Evolutionary conservation across 2,329 filamentous ascomycete genomes (phyloP).

Genomic region (Fusarium sp.): DNA sequence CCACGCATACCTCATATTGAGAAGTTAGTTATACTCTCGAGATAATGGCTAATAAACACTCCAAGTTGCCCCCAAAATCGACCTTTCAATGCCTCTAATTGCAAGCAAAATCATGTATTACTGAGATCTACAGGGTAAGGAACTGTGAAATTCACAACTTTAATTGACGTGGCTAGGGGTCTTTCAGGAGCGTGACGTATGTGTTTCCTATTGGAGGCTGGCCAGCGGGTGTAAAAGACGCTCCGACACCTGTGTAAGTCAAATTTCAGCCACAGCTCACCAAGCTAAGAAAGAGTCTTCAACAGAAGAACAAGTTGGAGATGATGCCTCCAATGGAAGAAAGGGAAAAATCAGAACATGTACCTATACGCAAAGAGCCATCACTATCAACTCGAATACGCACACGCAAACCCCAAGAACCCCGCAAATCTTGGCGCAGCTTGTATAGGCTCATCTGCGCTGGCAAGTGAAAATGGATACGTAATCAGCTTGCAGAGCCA

Average conservation of each 20-base stretch:
- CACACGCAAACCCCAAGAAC: constrained; percentile 16
- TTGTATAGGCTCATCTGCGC: constrained; percentile 23
- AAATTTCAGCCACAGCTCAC: constrained; percentile 29
- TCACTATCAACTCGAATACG: not conserved
- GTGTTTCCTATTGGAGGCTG: constrained; percentile 11
- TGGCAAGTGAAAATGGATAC: constrained; percentile 40
- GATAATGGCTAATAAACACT: constrained; percentile 2
- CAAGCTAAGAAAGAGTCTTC: constrained; percentile 3
- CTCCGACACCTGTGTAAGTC: constrained; percentile 13
- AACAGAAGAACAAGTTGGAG: not conserved
- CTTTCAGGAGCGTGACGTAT: constrained; percentile 34
- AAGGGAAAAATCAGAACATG: not conserved
- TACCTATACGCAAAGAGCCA: not conserved
- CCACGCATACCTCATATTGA: not conserved
- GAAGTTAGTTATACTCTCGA: not conserved
- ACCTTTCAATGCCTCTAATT: not conserved
- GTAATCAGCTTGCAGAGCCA: constrained; percentile 42
- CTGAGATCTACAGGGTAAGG: not conserved
- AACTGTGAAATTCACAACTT: not conserved
- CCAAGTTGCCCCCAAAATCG: not conserved
- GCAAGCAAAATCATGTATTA: not conserved
- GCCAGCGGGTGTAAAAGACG: constrained; percentile 12
- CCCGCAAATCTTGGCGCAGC: constrained; percentile 37
- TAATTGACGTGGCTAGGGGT: constrained; percentile 28
- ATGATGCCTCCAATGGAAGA: not conserved